Base-by-base conservation (phyloP, 1,284 basidiomycete genomes). In the Ustilago nuda region DNA sequence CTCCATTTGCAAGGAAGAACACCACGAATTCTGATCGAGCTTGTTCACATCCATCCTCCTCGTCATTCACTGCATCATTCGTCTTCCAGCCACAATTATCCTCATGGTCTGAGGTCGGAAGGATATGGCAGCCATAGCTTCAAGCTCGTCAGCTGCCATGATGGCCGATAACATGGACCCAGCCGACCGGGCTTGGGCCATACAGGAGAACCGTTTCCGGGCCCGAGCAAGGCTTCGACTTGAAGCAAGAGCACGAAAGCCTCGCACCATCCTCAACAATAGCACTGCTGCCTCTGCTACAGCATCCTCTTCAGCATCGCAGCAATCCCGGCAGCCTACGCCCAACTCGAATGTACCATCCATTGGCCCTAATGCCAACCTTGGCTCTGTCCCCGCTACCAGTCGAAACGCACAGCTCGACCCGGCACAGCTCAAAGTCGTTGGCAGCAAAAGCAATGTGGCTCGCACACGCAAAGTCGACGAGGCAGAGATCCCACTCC, bases 381-480 rank as follows among this genome's bases (percentile, higher is more conserved):
- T 78, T 1, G 46, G 62, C 35, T 54, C 57, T 3, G 63, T 79
- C 0, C 79, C 77, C 11, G 41, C 77, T 15, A 78, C 77, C 2
- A 72, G 72, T 23, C 71, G 79, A 36, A 81, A 81, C 61, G 77
- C 79, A 2, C 68, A 72, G 51, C 69, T 72, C 12, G 65, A 75
- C 8, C 53, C 67, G 0, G 59, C 55, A 7, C 56, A 64, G 54
- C 73, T 68, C 48, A 59, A 55, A 32, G 66, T 79, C 9, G 63
- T 72, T 37, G 74, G 71, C 12, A 58, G 61, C 45, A 75, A 66
- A 39, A 66, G 66, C 55, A 76, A 76, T 41, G 56, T 72, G 8
- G 70, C 68, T 0, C 64, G 66, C 50, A 63, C 66, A 32, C 68
- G 69, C 37, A 62, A 56, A 39, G 15, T 27, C 2, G 66, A 72